Evolutionary conservation across 257 asterid species (phyloP), one percentile per base, ranked within the genome.

Genomic region (Paraleonurus japonicus): DNA sequence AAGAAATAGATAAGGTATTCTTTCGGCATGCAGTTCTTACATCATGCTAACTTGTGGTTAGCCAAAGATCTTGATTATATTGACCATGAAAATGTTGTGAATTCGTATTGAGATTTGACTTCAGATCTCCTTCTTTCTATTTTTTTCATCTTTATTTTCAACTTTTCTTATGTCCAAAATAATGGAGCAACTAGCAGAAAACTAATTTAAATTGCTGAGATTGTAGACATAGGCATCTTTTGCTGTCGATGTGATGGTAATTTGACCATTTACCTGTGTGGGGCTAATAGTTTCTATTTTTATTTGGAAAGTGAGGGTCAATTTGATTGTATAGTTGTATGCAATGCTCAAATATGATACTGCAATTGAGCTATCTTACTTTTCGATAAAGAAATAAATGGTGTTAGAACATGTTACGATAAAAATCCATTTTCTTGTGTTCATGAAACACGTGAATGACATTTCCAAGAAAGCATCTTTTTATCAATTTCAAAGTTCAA

Each of bases 1-100:
- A 76, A 67, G 63, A 65, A 78, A 81, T 92, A 62, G 85, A 85
- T 62, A 86, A 87, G 95, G 96, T 87, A 83, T 26, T 63, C 69
- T 57, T 61, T 69, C 35, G 30, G 28, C 51, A 51, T 64, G 51
- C 30, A 68, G 28, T 74, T 68, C 32, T n/a, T 74, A 59, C 3
- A 17, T 37, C 54, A 26, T 71, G 69, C 50, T 50, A 50, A 22
- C 50, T 65, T 69, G 51, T 22, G 70, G 62, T 64, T 74, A 5
- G 33, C 33, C 23, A 9, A 30, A 30, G 58, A 23, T 27, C 37
- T 71, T 24, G 10, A n/a, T 47, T 59, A 50, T 23, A 27, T 59
- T 35, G 37, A 33, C 73, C 57, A 23, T 24, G 57, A 16, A 4
- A 39, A 41, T 45, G 15, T 7, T 63, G 28, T 47, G 11, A 35